A percentile compares a stretch with the other conserved stretches of the same genome.
Conservation (phyloP, 805 yeast species). For the Lachancea lanzarotensis region DNA sequence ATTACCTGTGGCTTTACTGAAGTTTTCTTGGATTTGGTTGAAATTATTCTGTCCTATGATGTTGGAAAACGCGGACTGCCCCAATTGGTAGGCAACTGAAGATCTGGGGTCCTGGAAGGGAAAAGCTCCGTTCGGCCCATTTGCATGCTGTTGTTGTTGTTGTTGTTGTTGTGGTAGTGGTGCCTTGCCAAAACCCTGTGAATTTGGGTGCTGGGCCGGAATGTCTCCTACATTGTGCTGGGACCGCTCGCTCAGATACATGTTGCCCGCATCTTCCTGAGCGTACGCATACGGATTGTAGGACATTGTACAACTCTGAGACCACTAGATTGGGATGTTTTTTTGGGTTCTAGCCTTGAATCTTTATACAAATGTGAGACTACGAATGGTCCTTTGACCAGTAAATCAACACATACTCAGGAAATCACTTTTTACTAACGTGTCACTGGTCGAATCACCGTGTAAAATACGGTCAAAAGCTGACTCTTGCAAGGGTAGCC, state of each 20-base stretch:
- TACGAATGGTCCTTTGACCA: no score
- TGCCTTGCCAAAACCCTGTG: neutral
- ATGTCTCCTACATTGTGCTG: neutral
- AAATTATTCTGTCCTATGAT: conserved; percentile 51
- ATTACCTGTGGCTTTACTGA: conserved; percentile 36
- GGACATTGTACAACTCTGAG: conserved; percentile 26
- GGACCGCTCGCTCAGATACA: conserved; percentile 15
- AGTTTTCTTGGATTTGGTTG: conserved; percentile 42
- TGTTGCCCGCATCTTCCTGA: conserved; percentile 13
- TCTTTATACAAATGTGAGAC: no score
- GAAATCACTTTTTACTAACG: neutral
- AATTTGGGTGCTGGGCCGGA: conserved; percentile 3
- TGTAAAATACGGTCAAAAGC: neutral
- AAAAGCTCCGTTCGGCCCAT: conserved; percentile 24
- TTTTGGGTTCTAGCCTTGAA: no score
- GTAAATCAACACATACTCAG: neutral
- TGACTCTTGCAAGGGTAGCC: no score
- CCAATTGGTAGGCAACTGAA: conserved; percentile 80
- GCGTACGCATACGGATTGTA: conserved; percentile 44
- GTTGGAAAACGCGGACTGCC: conserved; percentile 63
- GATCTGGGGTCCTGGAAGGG: conserved; percentile 75
- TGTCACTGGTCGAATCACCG: neutral
- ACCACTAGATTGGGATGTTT: no score
- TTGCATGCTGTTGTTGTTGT: conserved; percentile 7
- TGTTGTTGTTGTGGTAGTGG: conserved; percentile 15